Conservation (phyloP, 2,329 filamentous ascomycete species). For the Penicillium sp. region DNA sequence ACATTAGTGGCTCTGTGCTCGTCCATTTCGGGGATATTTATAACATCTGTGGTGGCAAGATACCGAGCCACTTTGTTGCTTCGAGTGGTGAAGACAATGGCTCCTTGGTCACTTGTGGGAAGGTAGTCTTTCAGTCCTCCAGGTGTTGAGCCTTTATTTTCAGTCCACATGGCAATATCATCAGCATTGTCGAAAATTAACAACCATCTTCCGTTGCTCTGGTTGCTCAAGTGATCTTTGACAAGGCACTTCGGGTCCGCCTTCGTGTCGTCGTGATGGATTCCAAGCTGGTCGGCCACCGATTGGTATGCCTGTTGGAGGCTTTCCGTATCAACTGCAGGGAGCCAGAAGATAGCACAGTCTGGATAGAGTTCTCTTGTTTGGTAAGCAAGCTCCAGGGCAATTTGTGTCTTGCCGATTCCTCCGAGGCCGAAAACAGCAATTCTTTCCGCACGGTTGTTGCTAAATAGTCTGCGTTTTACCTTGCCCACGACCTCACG, state of each 20-base stretch:
- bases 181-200: slow-evolving; percentile 32
- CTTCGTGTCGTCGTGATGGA: background rate
- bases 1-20: slow-evolving; percentile 10
- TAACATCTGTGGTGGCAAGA: slow-evolving; percentile 17
- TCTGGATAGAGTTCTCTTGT: slow-evolving; percentile 14
- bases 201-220: slow-evolving; percentile 17
- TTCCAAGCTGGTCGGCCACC: slow-evolving; percentile 15
- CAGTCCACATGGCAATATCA: slow-evolving; percentile 20
- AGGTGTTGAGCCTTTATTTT: background rate
- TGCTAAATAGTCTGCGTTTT: slow-evolving; percentile 5
- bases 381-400: slow-evolving; percentile 24
- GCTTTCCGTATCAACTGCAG: slow-evolving; percentile 17
- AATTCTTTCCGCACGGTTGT: background rate
- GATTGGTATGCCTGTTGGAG: slow-evolving; percentile 24
- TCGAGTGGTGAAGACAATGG: slow-evolving; percentile 32
- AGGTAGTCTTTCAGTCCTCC: slow-evolving; percentile 8
- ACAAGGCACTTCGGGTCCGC: too few species aligned
- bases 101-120: slow-evolving; percentile 18
- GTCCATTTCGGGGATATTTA: slow-evolving; percentile 17
- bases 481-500: slow-evolving; percentile 9
- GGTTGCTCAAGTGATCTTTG: too few species aligned
- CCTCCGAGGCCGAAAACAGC: slow-evolving; percentile 18
- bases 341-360: slow-evolving; percentile 29
- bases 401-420: slow-evolving; percentile 29
- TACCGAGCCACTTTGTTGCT: slow-evolving; percentile 17